Conservation (phyloP, 1,284 basidiomycete species). For the Farysia itapuensis region DNA sequence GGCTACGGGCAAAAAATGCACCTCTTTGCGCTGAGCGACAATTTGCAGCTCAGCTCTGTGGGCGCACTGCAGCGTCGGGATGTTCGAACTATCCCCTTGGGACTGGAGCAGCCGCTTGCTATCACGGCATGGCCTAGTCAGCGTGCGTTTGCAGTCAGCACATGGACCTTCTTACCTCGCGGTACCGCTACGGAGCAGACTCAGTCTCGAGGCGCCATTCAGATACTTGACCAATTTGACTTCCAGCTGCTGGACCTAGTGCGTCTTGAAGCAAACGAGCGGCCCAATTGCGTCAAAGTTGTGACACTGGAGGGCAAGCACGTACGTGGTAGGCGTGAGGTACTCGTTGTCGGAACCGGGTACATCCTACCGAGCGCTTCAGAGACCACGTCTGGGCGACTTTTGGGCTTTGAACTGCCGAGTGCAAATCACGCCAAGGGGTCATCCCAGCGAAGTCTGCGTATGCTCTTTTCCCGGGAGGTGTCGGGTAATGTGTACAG, state of each 20-base stretch:
- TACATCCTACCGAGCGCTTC: conserved; percentile 10
- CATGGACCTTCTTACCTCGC: conserved; percentile 34
- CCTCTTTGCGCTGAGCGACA: conserved; percentile 32
- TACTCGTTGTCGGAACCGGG: conserved; percentile 51
- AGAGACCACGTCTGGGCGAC: conserved; percentile 39
- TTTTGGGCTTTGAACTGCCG: conserved; percentile 24
- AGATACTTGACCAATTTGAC: conserved; percentile 11
- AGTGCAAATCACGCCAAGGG: background rate
- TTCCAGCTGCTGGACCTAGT: conserved; percentile 22
- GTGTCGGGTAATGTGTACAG: conserved; percentile 53
- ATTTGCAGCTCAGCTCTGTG: conserved; percentile 48
- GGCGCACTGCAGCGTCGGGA: conserved; percentile 54
- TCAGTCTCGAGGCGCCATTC: conserved; percentile 12
- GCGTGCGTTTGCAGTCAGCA: conserved; percentile 27
- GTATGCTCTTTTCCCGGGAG: conserved; percentile 24
- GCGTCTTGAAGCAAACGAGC: conserved; percentile 39
- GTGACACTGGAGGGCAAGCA: conserved; percentile 10
- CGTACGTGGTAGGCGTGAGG: no score
- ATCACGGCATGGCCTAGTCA: conserved; percentile 42
- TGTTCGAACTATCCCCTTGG: conserved; percentile 56
- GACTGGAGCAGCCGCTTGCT: conserved; percentile 57
- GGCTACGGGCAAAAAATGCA: conserved; percentile 11
- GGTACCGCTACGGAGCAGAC: conserved; percentile 12
- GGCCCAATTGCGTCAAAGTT: conserved; percentile 43
- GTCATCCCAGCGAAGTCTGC: no score